phyloP scores from a whole-genome alignment of 257 asterid species.

The Nicotiana undulata region DNA sequence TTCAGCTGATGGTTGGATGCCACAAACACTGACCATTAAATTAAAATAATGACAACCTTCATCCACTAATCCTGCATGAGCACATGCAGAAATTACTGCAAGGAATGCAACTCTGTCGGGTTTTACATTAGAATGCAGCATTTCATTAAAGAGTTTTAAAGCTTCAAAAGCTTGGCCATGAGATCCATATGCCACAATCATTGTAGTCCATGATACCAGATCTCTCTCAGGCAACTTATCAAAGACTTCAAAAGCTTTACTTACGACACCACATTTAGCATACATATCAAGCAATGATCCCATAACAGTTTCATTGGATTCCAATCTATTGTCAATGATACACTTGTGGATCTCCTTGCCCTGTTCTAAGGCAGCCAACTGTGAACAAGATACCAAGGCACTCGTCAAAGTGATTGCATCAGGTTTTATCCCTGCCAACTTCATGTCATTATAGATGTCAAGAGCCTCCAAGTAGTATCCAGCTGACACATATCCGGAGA shows the following conservation, averaged over 20 bases:
- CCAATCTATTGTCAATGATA: conserved; percentile 29
- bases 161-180: conserved; percentile 68
- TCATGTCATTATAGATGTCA: conserved; percentile 42
- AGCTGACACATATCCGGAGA: conserved; percentile 70
- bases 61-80: conserved; percentile 71
- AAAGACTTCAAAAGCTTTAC: conserved; percentile 51
- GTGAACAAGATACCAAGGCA: conserved; percentile 67
- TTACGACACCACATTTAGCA: conserved; percentile 72
- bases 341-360: conserved; percentile 54
- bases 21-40: conserved; percentile 34
- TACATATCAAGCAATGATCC: conserved; percentile 85
- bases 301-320: conserved; percentile 51
- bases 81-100: conserved; percentile 75
- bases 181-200: conserved; percentile 72
- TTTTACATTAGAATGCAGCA: conserved; percentile 39
- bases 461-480: conserved; percentile 68
- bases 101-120: conserved; percentile 75
- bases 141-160: conserved; percentile 39
- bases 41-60: conserved; percentile 47
- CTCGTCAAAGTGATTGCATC: conserved; percentile 62
- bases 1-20: conserved; percentile 48
- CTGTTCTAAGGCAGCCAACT: conserved; percentile 51
- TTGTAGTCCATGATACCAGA: conserved; percentile 75
- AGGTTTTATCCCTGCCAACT: conserved; percentile 33
- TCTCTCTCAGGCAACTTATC: conserved; percentile 42